Conservation (phyloP, 129 eudicot genomes). For the Artemisia argyi region DNA sequence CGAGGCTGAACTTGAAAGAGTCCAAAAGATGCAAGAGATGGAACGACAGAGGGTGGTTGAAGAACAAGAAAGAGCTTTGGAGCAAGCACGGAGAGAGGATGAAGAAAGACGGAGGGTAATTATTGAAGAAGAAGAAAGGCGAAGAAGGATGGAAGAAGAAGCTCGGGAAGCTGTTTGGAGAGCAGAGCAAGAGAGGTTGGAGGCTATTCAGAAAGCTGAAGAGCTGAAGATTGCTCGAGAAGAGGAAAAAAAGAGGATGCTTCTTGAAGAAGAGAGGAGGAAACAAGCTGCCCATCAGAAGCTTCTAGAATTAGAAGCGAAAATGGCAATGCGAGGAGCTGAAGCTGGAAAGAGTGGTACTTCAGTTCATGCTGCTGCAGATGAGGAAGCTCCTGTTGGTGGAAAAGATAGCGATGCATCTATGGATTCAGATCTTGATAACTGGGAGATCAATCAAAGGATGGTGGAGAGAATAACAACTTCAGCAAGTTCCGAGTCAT, state of each 20-base stretch:
- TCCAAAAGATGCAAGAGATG: constrained; percentile 96
- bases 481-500: constrained; percentile 73
- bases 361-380: constrained; percentile 33
- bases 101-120: constrained; percentile 75
- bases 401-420: constrained; percentile 53
- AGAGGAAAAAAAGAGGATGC: constrained; percentile 74
- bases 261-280: constrained; percentile 83
- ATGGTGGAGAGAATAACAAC: constrained; percentile 81
- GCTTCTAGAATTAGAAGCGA: constrained; percentile 89
- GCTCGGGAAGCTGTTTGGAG: constrained; percentile 92
- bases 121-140: constrained; percentile 80
- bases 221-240: constrained; percentile 78
- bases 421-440: constrained; percentile 46
- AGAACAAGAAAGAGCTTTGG: constrained; percentile 87
- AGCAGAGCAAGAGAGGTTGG: constrained; percentile 81
- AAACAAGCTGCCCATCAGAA: constrained; percentile 94
- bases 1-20: constrained; percentile 97
- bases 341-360: constrained; percentile 45
- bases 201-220: constrained; percentile 70
- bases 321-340: constrained; percentile 67
- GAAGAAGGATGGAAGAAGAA: constrained; percentile 78
- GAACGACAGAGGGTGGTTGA: constrained; percentile 72
- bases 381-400: constrained; percentile 43
- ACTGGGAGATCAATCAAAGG: constrained; percentile 91
- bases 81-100: constrained; percentile 82